These are phyloP conservation scores for Hypoxylon sp. DNA, from an alignment of 2,329 filamentous ascomycete genomes.

Conservation along the genomic window DNA sequence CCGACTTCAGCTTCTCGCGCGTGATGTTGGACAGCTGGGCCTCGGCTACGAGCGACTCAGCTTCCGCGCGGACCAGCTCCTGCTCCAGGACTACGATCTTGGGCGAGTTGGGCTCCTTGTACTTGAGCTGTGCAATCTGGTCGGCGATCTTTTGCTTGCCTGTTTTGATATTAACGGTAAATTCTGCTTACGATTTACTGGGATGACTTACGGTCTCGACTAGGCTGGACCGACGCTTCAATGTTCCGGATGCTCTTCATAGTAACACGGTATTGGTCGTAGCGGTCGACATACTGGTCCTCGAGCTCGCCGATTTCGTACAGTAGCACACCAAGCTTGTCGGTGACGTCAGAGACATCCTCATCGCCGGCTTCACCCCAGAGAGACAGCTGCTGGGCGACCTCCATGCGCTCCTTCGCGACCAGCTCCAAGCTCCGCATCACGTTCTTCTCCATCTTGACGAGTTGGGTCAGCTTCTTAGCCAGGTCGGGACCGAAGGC, in stretches of 20 bases:
- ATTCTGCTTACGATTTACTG: conserved; percentile 4
- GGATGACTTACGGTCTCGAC: conserved; percentile 83
- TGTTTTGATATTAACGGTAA: conserved; percentile 54
- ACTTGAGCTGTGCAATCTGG: conserved; percentile 98
- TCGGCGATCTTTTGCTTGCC: conserved; percentile 99
- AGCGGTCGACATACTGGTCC: conserved; percentile 97
- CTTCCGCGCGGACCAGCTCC: conserved; percentile 97
- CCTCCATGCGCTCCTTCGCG: conserved; percentile 96
- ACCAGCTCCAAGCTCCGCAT: conserved; percentile 99
- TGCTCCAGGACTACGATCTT: conserved; percentile 98
- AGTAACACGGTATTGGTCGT: conserved; percentile 98
- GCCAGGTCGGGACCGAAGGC: conserved; percentile 88
- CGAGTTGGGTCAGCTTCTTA: conserved; percentile 96
- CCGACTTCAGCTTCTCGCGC: conserved; percentile 98
- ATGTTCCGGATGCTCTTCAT: conserved; percentile 99
- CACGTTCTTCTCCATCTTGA: conserved; percentile 99
- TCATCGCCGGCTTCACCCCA: conserved; percentile 98
- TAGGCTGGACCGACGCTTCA: conserved; percentile 97
- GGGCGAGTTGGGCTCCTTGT: conserved; percentile 98
- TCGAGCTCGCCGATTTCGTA: conserved; percentile 99
- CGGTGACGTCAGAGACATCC: conserved; percentile 97
- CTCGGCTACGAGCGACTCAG: conserved; percentile 98
- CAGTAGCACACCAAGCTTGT: conserved; percentile 96
- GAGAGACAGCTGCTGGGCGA: conserved; percentile 98
- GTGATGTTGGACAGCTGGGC: conserved; percentile 99